Percentiles rank a stretch among this genome's conserved stretches.
These are phyloP conservation scores for Ceratocystis huliohia DNA, from an alignment of 2,329 filamentous ascomycete genomes.

Conservation along the genomic window DNA sequence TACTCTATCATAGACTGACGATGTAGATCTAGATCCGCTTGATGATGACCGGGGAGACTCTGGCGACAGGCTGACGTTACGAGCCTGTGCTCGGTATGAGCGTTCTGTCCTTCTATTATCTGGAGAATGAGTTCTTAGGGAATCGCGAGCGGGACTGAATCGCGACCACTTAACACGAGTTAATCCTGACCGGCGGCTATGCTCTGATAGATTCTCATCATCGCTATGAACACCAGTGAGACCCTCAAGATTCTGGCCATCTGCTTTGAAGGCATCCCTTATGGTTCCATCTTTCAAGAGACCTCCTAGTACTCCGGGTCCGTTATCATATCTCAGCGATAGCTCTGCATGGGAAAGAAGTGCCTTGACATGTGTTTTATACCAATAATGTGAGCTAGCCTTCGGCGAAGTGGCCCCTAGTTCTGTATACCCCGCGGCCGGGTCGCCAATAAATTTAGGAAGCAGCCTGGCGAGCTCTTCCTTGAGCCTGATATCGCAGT, in stretches of 20 bases:
- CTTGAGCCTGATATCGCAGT: neutral
- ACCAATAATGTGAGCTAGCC: conserved; percentile 11
- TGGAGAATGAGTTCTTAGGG: no score
- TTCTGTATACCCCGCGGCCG: neutral
- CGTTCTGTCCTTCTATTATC: no score
- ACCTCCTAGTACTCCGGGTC: neutral
- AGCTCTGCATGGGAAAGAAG: conserved; percentile 3
- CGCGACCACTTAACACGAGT: no score
- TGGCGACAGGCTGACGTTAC: no score
- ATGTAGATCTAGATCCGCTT: no score
- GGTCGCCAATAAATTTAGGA: neutral
- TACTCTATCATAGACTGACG: no score
- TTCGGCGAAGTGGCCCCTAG: neutral
- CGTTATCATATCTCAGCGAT: neutral
- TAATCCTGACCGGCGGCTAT: neutral
- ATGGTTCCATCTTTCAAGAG: neutral
- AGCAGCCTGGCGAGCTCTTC: neutral
- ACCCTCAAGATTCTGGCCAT: neutral
- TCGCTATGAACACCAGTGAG: neutral
- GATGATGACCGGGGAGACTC: no score
- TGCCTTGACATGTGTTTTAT: conserved; percentile 7
- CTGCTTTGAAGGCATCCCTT: neutral
- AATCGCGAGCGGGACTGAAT: no score
- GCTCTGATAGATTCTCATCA: neutral
- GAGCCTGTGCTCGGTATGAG: no score